Conservation (phyloP, 2,329 filamentous ascomycete genomes). For the Diaporthe citriasiana region DNA sequence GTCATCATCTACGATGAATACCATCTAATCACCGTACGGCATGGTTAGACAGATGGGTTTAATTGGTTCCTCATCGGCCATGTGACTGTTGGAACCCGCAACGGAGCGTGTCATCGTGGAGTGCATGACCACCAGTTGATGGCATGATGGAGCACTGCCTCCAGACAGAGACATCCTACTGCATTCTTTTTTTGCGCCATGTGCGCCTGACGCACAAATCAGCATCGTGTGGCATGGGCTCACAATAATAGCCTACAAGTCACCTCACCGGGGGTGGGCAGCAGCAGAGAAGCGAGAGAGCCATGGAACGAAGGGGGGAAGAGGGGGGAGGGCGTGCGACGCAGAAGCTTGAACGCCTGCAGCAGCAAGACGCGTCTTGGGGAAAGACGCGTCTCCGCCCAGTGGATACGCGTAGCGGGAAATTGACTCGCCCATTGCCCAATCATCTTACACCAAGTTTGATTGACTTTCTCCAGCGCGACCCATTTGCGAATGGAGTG, state of each 20-base stretch:
- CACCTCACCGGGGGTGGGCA: constrained; percentile 19
- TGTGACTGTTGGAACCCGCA: constrained; percentile 17
- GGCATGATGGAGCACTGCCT: constrained; percentile 31
- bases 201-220: constrained; percentile 30
- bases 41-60: constrained; percentile 6
- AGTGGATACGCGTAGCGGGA: constrained; percentile 28
- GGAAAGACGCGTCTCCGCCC: constrained; percentile 25
- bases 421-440: constrained; percentile 31
- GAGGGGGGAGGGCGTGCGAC: not conserved
- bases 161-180: constrained; percentile 31
- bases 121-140: constrained; percentile 33
- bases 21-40: constrained; percentile 32
- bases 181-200: constrained; percentile 18
- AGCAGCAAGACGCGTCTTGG: constrained; percentile 24
- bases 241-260: not conserved
- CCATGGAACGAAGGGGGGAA: constrained; percentile 14
- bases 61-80: constrained; percentile 18
- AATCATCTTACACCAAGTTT: constrained; percentile 38
- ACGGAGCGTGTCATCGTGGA: constrained; percentile 33
- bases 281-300: constrained; percentile 33
- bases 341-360: constrained; percentile 22
- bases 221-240: constrained; percentile 28
- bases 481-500: constrained; percentile 20
- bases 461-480: constrained; percentile 22
- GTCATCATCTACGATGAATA: not conserved